Evolutionary conservation across 2,329 filamentous ascomycete species (phyloP).

Genomic region (Didymella arachidicola): DNA sequence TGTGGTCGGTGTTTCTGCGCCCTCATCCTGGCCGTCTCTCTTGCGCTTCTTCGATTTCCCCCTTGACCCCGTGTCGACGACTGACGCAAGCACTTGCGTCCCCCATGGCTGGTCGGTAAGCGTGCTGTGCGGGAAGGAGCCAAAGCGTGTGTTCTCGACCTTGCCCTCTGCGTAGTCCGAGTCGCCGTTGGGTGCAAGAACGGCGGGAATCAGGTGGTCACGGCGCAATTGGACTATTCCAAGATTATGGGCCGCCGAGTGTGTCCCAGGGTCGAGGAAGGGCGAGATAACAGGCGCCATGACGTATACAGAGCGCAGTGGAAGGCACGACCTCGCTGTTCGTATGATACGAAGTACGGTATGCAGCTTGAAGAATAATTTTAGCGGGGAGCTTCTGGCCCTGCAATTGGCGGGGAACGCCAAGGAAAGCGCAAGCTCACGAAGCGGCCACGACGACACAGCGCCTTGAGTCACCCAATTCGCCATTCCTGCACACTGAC

Average conservation of each 20-base stretch:
- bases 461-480: constrained; percentile 22
- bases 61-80: constrained; percentile 89
- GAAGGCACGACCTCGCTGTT: background rate
- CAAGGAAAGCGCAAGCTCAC: constrained; percentile 32
- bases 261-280: constrained; percentile 75
- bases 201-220: constrained; percentile 81
- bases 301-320: background rate
- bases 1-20: constrained; percentile 21
- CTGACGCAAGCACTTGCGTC: constrained; percentile 86
- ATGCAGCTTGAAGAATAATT: constrained; percentile 23
- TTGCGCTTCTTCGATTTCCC: constrained; percentile 66
- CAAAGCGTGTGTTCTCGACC: constrained; percentile 87
- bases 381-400: constrained; percentile 36
- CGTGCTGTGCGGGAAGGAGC: constrained; percentile 68
- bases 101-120: constrained; percentile 82
- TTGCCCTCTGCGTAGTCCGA: constrained; percentile 56
- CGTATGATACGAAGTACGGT: background rate
- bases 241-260: constrained; percentile 70
- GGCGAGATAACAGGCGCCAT: constrained; percentile 65
- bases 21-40: constrained; percentile 50
- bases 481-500: constrained; percentile 9
- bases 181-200: constrained; percentile 54
- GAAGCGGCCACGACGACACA: constrained; percentile 36
- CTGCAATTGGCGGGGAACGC: constrained; percentile 35
- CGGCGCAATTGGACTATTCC: constrained; percentile 88